Conservation (phyloP, 2,329 filamentous ascomycete species). For the Talaromyces funiculosus region DNA sequence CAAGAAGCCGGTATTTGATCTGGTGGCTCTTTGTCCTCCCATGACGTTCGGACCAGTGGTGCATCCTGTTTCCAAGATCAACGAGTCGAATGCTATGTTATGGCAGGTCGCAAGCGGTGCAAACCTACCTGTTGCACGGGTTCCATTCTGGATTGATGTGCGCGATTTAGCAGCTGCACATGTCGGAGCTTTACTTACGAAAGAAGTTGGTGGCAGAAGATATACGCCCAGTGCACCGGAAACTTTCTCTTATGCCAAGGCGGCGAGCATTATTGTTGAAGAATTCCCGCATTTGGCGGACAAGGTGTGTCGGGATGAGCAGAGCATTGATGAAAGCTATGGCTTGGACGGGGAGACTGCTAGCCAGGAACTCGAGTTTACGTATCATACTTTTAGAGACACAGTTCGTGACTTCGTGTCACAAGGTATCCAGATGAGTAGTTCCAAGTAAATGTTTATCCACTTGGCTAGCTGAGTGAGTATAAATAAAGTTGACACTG, state of each 20-base stretch:
- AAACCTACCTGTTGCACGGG: slow-evolving; percentile 31
- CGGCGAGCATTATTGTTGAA: slow-evolving; percentile 39
- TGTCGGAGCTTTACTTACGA: slow-evolving; percentile 37
- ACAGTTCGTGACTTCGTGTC: slow-evolving; percentile 19
- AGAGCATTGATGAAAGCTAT: slow-evolving; percentile 7
- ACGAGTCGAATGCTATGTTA: slow-evolving; percentile 40
- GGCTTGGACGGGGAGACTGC: slow-evolving; percentile 7
- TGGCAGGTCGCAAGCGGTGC: slow-evolving; percentile 37
- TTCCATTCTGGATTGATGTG: slow-evolving; percentile 41
- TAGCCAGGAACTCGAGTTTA: slow-evolving; percentile 12
- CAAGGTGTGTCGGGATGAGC: slow-evolving; percentile 29
- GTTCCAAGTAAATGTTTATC: background rate
- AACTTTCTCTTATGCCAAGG: slow-evolving; percentile 44
- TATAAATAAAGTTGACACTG: background rate
- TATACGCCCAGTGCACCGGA: slow-evolving; percentile 40
- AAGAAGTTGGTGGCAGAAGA: slow-evolving; percentile 28
- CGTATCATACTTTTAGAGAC: slow-evolving; percentile 25
- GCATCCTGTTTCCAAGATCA: slow-evolving; percentile 36
- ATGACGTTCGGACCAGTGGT: slow-evolving; percentile 43
- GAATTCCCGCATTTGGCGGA: slow-evolving; percentile 30
- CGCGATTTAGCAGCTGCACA: slow-evolving; percentile 45
- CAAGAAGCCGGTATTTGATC: slow-evolving; percentile 34
- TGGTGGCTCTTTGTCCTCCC: slow-evolving; percentile 43
- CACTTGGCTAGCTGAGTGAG: background rate
- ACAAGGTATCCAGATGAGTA: slow-evolving; percentile 13